These are phyloP conservation scores for Macadamia integrifolia DNA, from an alignment of 164 flowering plant genomes.

Conservation along the genomic window DNA sequence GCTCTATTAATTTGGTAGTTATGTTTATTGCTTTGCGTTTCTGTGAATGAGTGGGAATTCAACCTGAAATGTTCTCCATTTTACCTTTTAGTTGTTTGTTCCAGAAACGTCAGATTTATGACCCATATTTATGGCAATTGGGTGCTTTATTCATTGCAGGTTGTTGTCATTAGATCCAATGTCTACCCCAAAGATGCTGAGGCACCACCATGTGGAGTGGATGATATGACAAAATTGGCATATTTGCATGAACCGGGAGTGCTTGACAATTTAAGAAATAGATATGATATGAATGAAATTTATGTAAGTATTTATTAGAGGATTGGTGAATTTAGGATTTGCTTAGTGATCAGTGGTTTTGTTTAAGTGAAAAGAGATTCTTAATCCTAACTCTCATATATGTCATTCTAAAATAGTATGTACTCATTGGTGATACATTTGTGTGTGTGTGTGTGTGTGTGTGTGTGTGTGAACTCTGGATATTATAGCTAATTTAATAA, in stretches of 20 bases:
- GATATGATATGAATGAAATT: conserved; percentile 97
- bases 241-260: conserved; percentile 99
- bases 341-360: neutral
- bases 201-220: conserved; percentile 91
- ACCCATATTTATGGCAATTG: neutral
- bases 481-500: conserved; percentile 4
- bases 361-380: neutral
- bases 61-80: neutral
- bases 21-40: neutral
- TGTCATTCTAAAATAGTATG: neutral
- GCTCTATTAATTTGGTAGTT: neutral
- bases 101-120: neutral
- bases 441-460: neutral
- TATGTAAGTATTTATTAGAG: conserved; percentile 57
- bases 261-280: conserved; percentile 67
- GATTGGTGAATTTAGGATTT: neutral
- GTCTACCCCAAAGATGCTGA: conserved; percentile 88
- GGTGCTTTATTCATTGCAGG: conserved; percentile 40
- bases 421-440: too few species aligned
- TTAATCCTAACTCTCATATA: neutral
- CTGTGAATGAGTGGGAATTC: neutral
- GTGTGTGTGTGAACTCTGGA: neutral
- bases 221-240: conserved; percentile 98
- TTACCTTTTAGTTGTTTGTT: neutral
- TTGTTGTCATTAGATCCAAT: conserved; percentile 56